phyloP scores from a whole-genome alignment of 2,329 filamentous ascomycete species.

The Colletotrichum zoysiae region DNA sequence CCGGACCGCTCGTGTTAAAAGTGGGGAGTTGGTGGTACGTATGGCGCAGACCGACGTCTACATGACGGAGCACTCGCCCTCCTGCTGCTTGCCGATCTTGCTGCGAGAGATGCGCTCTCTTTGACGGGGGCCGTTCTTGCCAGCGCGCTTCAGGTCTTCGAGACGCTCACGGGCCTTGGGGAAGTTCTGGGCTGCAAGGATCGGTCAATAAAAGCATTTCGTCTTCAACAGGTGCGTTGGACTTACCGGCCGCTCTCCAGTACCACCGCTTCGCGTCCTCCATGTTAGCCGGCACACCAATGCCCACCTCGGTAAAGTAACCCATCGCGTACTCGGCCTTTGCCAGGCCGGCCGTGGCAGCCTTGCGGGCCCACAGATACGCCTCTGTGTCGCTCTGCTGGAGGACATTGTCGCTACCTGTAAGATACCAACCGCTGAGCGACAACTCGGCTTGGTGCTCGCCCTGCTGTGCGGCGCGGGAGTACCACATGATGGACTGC shows the following conservation, averaged over 20 bases:
- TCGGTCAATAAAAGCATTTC: constrained; percentile 47
- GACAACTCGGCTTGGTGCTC: constrained; percentile 94
- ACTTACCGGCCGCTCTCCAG: constrained; percentile 94
- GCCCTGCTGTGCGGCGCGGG: constrained; percentile 87
- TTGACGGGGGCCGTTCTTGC: constrained; percentile 75
- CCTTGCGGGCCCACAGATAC: constrained; percentile 96
- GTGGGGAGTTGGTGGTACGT: neutral
- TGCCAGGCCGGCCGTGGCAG: constrained; percentile 85
- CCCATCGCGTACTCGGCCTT: constrained; percentile 99
- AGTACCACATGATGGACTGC: constrained; percentile 94
- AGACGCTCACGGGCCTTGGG: constrained; percentile 92
- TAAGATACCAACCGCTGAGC: constrained; percentile 93
- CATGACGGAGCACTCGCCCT: constrained; percentile 91
- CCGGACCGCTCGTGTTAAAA: constrained; percentile 28
- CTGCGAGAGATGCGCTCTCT: constrained; percentile 85
- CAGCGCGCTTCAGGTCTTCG: constrained; percentile 86
- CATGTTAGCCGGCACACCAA: constrained; percentile 85
- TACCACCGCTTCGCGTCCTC: constrained; percentile 99
- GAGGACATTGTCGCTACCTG: constrained; percentile 87
- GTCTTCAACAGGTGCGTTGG: neutral
- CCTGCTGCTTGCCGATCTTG: constrained; percentile 84
- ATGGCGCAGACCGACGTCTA: constrained; percentile 55
- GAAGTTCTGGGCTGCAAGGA: constrained; percentile 83
- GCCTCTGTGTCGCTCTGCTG: constrained; percentile 95
- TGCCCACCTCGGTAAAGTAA: constrained; percentile 96